Evolutionary conservation across 169 alveolate species (phyloP), one percentile per base, ranked within the genome.

Genomic region (Cryptosporidium ryanae): DNA sequence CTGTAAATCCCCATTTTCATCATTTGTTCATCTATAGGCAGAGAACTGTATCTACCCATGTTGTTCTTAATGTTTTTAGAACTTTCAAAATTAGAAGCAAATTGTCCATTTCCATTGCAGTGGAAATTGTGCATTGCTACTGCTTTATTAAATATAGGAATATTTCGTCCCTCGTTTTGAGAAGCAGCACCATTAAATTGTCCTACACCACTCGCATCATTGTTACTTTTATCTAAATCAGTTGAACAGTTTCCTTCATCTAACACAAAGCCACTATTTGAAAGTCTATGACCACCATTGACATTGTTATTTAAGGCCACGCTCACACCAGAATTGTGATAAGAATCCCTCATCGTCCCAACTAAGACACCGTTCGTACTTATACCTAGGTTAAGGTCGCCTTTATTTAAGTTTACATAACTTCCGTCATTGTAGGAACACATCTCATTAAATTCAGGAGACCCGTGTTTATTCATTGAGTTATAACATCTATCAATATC

Each of bases 1-100:
- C 48, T 49, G 66, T 25, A 68, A 31, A 49, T 18, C 29, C 83
- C 83, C 83, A 68, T 68, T 68, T 68, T 68, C 29, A 68, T 50
- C 34, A 68, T 25, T 27, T 55, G 65, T 48, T 68, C 83, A 32
- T 68, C 83, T 6, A 68, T 52, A 68, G 66, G 55, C 49, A 68
- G 29, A 17, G 83, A 55, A 13, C 55, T 68, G 83, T 68, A 68
- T 49, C 66, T 68, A 49, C 83, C 83, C 7, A 68, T 32, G 12
- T 29, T 6, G 21, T 52, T 65, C 29, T 68, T 64, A 50, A 44
- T 54, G 10, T 68, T 52, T 31, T 21, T 25, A 27, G 29, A 52
- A 54, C 13, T 49, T 2, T 68, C 67, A 68, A 52, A n/a, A 6
- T 52, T 21, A 6, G 63, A 52, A 17, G 13, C 63, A 52, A 52